A percentile compares a stretch with the other conserved stretches of the same genome.
Conservation (phyloP, 129 eudicot genomes). For the Lactuca sativa region DNA sequence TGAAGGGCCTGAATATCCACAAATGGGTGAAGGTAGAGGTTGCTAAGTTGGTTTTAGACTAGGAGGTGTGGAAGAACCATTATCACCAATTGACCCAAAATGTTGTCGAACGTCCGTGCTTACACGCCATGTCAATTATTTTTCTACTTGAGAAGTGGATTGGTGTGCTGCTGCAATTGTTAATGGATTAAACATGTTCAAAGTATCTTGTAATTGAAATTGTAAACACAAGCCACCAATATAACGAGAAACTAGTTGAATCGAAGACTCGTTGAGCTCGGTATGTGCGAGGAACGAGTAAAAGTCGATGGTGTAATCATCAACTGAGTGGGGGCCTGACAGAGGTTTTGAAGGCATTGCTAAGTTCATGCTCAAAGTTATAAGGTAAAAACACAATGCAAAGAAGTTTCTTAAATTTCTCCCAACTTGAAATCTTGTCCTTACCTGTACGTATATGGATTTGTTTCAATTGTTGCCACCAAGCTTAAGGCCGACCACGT, state of each 20-base stretch:
- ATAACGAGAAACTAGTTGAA: slow-evolving; percentile 11
- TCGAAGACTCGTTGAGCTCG: not conserved
- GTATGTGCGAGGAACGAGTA: not conserved
- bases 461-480: slow-evolving; percentile 2
- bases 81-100: not conserved
- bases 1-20: not conserved
- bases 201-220: not conserved
- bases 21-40: not conserved
- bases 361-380: not conserved
- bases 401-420: slow-evolving; percentile 6
- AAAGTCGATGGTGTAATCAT: not conserved
- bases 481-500: not conserved
- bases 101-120: not conserved
- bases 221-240: not conserved
- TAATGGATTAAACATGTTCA: slow-evolving; percentile 14
- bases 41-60: not conserved
- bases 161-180: not conserved
- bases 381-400: slow-evolving; percentile 1
- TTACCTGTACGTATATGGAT: not conserved
- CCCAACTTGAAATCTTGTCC: not conserved
- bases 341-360: not conserved
- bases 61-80: not conserved
- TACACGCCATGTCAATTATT: not conserved
- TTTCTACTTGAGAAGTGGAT: not conserved
- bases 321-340: slow-evolving; percentile 14